Conservation (phyloP, 1,284 basidiomycete species). For the Ceratobasidium sp. region DNA sequence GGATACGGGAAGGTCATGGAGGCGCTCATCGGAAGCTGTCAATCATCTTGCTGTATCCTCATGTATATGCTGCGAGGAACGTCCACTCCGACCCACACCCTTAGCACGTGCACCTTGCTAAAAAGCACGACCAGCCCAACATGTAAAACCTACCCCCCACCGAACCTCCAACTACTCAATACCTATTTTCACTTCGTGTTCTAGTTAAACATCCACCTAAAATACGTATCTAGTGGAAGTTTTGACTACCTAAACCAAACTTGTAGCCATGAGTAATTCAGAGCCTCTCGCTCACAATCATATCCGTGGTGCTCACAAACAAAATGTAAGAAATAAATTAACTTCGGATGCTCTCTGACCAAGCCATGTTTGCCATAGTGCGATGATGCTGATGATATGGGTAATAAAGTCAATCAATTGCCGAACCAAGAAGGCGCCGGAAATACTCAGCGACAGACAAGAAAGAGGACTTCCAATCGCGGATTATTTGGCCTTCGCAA, state of each 20-base stretch:
- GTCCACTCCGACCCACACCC: neutral
- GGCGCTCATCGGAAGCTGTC: neutral
- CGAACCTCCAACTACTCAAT: neutral
- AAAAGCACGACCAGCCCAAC: neutral
- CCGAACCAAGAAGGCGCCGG: too few species aligned
- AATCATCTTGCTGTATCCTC: neutral
- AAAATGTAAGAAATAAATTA: neutral
- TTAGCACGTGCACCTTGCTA: neutral
- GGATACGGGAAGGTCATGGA: too few species aligned
- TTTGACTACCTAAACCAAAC: neutral
- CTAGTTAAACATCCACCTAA: neutral
- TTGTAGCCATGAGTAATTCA: neutral
- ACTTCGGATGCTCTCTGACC: neutral
- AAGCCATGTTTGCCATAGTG: too few species aligned
- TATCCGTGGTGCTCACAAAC: neutral
- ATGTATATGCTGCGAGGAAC: neutral
- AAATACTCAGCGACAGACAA: neutral
- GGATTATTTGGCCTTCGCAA: neutral
- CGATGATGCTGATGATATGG: too few species aligned
- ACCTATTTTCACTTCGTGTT: neutral
- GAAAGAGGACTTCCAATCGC: neutral
- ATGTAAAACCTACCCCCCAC: neutral
- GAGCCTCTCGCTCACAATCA: neutral
- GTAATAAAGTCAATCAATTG: too few species aligned
- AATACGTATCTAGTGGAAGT: neutral